Base-by-base conservation (phyloP, 306 rosid species). In the Psophocarpus tetragonolobus region DNA sequence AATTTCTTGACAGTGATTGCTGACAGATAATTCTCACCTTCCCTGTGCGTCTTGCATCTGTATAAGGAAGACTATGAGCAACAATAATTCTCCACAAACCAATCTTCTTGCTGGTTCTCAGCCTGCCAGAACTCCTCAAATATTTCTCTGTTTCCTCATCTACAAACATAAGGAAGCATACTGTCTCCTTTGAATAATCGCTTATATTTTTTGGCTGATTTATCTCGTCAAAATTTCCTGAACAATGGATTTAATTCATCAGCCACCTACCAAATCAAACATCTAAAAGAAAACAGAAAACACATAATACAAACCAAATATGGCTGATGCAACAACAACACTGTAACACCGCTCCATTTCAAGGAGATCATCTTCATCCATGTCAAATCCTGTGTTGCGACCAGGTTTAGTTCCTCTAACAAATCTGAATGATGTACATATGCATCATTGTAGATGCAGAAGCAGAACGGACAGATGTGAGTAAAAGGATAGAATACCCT, bases 211-310 rank as follows among this genome's bases (percentile, higher is more conserved):
- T 50, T 23, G 98, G 96, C 85, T 89, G 93, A 80, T 94, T 94
- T 87, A 94, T 88, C 30, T 87, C 88, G 30, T 94, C 98, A 80
- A 94, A 94, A 81, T 90, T 92, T 77, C 93, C 97, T 94, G 90
- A 82, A 39, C 53, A 71, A 74, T 35, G 60, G 29, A 79, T 62
- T 45, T 47, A 42, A 68, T 69, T 74, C 27, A 8, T 51, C 58
- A 51, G 58, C 8, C 17, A 20, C 27, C 8, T 20, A 71, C 81
- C 58, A 18, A 68, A 84, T 82, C 27, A 64, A 45, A 63, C 77
- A 42, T 44, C 50, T 65, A 60, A 47, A 51, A 30, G 53, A 80
- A 39, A n/a, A 47, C 72, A 53, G 29, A 70, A 41, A 72, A 11
- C 44, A 68, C 42, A 85, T 23, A 26, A 75, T 62, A 80, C 87